Conservation (phyloP, 768 basidiomycete genomes). For the Podaxis pistillaris region DNA sequence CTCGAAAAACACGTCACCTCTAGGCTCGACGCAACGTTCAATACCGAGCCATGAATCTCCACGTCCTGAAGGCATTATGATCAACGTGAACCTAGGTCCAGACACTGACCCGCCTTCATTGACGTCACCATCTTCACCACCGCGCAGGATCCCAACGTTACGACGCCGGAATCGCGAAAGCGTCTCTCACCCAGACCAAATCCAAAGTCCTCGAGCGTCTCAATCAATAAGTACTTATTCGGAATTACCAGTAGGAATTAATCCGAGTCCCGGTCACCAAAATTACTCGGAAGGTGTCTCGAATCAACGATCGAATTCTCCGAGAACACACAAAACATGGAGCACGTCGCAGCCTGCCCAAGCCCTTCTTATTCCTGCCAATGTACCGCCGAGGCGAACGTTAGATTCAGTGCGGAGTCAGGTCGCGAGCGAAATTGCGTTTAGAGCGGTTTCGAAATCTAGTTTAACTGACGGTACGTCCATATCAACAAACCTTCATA, state of each 20-base stretch:
- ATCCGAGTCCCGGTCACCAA: too few relatives aligned
- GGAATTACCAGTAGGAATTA: background rate
- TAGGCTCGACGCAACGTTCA: background rate
- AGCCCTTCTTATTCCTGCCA: background rate
- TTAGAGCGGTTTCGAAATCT: conserved; percentile 50
- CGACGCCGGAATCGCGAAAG: background rate
- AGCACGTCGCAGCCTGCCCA: conserved; percentile 3
- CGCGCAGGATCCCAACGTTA: background rate
- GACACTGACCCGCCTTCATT: background rate
- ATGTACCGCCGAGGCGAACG: conserved; percentile 32
- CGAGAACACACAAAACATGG: too few relatives aligned
- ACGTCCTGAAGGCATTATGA: background rate
- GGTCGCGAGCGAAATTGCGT: conserved; percentile 55
- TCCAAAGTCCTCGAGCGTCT: background rate
- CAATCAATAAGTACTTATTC: background rate
- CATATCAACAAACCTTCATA: background rate
- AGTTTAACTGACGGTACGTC: conserved; percentile 44
- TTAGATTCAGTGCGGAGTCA: conserved; percentile 61
- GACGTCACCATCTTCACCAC: background rate
- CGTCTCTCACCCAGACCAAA: background rate
- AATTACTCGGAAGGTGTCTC: too few relatives aligned
- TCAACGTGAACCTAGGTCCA: background rate
- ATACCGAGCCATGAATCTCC: conserved; percentile 6
- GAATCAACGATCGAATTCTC: too few relatives aligned
- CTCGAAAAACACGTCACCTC: background rate